Conservation (phyloP, 345 rosid genomes). For the Passiflora organensis region DNA sequence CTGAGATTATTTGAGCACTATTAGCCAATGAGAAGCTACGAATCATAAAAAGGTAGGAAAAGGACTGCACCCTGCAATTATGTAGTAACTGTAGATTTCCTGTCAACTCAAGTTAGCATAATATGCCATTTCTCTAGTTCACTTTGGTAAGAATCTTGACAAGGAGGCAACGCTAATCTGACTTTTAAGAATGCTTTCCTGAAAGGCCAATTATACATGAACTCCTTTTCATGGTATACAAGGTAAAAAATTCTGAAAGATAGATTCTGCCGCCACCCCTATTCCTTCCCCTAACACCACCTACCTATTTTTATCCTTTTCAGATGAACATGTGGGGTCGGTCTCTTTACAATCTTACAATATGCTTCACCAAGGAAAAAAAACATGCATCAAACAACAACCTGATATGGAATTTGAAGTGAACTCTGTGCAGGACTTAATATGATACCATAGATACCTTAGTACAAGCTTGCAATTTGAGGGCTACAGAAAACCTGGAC, state of each 20-base stretch:
- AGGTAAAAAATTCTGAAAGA: constrained; percentile 10
- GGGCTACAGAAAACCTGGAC: constrained; percentile 72
- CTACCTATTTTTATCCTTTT: neutral
- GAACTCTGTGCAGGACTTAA: too few species aligned
- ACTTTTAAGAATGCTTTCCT: constrained; percentile 28
- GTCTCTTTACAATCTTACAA: neutral
- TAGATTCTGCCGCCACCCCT: constrained; percentile 21
- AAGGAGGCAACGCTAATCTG: constrained; percentile 10
- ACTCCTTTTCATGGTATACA: constrained; percentile 17
- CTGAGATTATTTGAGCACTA: neutral
- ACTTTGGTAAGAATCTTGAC: constrained; percentile 19
- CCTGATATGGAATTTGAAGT: neutral
- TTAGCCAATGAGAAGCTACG: neutral
- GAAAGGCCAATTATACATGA: constrained; percentile 10
- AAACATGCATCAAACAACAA: neutral
- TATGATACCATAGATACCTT: neutral
- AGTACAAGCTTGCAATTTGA: constrained; percentile 70
- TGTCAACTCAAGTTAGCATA: neutral
- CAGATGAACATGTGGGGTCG: neutral
- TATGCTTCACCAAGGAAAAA: constrained; percentile 11
- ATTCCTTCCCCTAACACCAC: neutral
- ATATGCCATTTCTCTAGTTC: neutral
- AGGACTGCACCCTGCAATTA: neutral
- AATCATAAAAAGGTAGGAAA: neutral
- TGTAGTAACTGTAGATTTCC: neutral